Percentiles rank a stretch among this genome's conserved stretches.
Evolutionary conservation across 768 basidiomycete species (phyloP).

Genomic region (Lactarius evosmus): DNA sequence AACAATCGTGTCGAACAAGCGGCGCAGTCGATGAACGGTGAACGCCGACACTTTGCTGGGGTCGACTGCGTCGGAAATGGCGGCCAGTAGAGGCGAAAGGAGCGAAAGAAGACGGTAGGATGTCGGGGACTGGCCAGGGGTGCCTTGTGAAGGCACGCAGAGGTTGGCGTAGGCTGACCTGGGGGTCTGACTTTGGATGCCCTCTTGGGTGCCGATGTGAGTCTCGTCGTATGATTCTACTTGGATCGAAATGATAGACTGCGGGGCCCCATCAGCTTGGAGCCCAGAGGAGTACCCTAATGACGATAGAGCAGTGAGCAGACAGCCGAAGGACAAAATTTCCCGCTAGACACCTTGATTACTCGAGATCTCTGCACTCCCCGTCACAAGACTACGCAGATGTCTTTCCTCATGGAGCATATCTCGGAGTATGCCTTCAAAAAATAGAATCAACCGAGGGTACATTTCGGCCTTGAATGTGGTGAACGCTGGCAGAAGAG

Average conservation of each 20-base stretch:
- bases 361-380: background rate
- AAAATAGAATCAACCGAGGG: slow-evolving; percentile 60
- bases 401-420: slow-evolving; percentile 48
- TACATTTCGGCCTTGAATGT: slow-evolving; percentile 66
- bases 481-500: slow-evolving; percentile 70
- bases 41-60: slow-evolving; percentile 35
- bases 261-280: background rate
- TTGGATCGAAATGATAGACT: slow-evolving; percentile 27
- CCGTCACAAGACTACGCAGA: slow-evolving; percentile 27
- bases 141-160: slow-evolving; percentile 45
- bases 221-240: slow-evolving; percentile 26
- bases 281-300: slow-evolving; percentile 6
- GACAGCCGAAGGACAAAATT: background rate
- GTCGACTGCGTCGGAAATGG: slow-evolving; percentile 58
- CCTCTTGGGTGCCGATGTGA: background rate
- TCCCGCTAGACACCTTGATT: slow-evolving; percentile 12
- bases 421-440: slow-evolving; percentile 57
- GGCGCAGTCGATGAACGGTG: slow-evolving; percentile 48
- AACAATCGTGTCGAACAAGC: slow-evolving; percentile 52
- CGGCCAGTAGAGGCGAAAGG: slow-evolving; percentile 57
- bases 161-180: slow-evolving; percentile 13
- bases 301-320: slow-evolving; percentile 1
- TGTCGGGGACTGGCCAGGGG: slow-evolving; percentile 51
- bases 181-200: slow-evolving; percentile 31
- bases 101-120: slow-evolving; percentile 63